Evolutionary conservation across 1,139 yeast species (phyloP), one percentile per base, ranked within the genome.

Genomic region (Lodderomyces beijingensis): DNA sequence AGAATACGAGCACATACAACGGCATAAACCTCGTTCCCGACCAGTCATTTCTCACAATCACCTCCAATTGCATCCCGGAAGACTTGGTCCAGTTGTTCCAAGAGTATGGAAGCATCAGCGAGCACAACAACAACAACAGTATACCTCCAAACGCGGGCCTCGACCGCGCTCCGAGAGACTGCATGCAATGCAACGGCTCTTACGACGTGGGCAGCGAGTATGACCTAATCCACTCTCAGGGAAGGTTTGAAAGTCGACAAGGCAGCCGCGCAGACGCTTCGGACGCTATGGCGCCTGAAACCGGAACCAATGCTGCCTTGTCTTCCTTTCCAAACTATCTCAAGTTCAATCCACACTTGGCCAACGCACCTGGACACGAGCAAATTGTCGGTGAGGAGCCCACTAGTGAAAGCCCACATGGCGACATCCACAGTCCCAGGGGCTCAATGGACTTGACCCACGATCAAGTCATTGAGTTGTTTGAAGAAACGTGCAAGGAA

Each of bases 401-500:
- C 23, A 12, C 9, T 16, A 16, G 17, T 26, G 29, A 16, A 16
- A 15, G n/a, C n/a, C n/a, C n/a, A n/a, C n/a, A n/a, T n/a, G n/a
- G n/a, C n/a, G n/a, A n/a, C n/a, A n/a, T n/a, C n/a, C n/a, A n/a
- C n/a, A n/a, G n/a, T n/a, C n/a, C n/a, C n/a, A n/a, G n/a, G n/a
- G n/a, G n/a, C n/a, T n/a, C n/a, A n/a, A n/a, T n/a, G 10, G 36
- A 34, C 17, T 30, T 36, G 6, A 33, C 35, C 21, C 36, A 34
- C 25, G 41, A 39, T 11, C 39, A 41, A 27, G 37, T 36, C 11
- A 16, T 36, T 32, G 40, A 35, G 26, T 27, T 39, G 6, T 39
- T 41, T 31, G 44, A 41, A 41, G 36, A 30, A 23, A 33, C 44
- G 13, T 41, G 44, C 22, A 31, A 37, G 16, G 43, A 41, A 30